A percentile compares a stretch with the other conserved stretches of the same genome.
Conservation (phyloP, 2,329 filamentous ascomycete genomes). For the Trichoderma asperellum region DNA sequence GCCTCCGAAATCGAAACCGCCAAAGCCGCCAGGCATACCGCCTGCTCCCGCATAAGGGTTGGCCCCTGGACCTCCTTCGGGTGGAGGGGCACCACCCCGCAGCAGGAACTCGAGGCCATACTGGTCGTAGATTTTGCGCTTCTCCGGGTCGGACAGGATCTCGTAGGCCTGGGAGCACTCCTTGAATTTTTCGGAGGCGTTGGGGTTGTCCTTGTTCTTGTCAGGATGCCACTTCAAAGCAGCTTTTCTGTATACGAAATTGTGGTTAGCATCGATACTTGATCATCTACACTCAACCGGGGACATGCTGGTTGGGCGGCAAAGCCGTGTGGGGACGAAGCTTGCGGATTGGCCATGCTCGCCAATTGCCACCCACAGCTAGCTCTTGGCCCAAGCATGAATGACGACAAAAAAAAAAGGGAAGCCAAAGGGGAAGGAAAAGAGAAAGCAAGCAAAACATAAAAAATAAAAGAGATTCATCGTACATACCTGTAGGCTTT, state of each 20-base stretch:
- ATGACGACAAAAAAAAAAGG: constrained; percentile 25
- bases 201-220: constrained; percentile 93
- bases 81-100: constrained; percentile 72
- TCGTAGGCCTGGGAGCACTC: constrained; percentile 98
- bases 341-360: constrained; percentile 1
- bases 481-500: constrained; percentile 81
- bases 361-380: constrained; percentile 26
- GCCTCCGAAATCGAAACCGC: constrained; percentile 57
- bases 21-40: constrained; percentile 59
- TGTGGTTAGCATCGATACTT: constrained; percentile 42
- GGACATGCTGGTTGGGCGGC: constrained; percentile 1
- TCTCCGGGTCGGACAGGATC: constrained; percentile 95
- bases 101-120: constrained; percentile 93
- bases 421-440: not conserved
- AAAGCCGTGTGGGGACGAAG: constrained; percentile 26
- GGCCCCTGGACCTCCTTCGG: constrained; percentile 58
- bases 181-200: constrained; percentile 93
- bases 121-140: constrained; percentile 92
- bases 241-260: constrained; percentile 64
- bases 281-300: not conserved
- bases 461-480: constrained; percentile 17
- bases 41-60: constrained; percentile 64
- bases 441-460: not conserved
- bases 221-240: constrained; percentile 94
- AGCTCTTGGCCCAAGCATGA: constrained; percentile 12